Percentiles rank a stretch among this genome's conserved stretches.
Conservation (phyloP, 2,329 filamentous ascomycete genomes). For the Alternaria infectoria region DNA sequence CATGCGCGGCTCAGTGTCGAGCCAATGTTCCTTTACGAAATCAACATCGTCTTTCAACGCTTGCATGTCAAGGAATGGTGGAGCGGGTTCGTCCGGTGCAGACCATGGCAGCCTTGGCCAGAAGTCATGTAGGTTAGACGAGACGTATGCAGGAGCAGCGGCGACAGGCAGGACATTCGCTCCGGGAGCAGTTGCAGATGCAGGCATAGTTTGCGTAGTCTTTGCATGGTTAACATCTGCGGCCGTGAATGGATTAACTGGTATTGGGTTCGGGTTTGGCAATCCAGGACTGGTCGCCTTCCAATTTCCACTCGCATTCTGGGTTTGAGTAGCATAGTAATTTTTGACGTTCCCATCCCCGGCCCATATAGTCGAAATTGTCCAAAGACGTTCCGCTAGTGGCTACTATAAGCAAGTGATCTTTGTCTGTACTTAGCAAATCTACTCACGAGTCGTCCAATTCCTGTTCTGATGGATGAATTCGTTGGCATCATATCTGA, state of each 20-base stretch:
- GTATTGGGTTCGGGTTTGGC: background rate
- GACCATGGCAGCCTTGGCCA: constrained; percentile 1
- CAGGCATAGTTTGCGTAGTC: background rate
- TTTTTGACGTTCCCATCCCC: background rate
- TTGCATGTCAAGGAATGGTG: background rate
- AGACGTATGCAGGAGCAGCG: background rate
- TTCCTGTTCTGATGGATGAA: background rate
- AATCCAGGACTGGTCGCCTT: background rate
- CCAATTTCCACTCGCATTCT: background rate
- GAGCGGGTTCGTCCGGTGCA: background rate
- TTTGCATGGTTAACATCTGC: background rate
- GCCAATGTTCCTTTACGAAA: background rate
- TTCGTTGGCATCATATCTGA: background rate
- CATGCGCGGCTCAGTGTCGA: background rate
- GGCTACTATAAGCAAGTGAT: background rate
- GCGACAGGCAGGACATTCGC: background rate
- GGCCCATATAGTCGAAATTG: background rate
- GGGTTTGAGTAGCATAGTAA: background rate
- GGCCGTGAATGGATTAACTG: background rate
- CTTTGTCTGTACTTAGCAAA: background rate
- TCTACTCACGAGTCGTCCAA: background rate
- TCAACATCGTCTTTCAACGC: background rate
- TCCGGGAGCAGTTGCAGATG: background rate
- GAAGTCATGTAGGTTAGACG: background rate
- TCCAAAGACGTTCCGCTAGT: background rate